These are phyloP conservation scores for Apophysomyces trapeziformis DNA, from an alignment of 371 early-diverging fungal genomes.

Conservation along the genomic window DNA sequence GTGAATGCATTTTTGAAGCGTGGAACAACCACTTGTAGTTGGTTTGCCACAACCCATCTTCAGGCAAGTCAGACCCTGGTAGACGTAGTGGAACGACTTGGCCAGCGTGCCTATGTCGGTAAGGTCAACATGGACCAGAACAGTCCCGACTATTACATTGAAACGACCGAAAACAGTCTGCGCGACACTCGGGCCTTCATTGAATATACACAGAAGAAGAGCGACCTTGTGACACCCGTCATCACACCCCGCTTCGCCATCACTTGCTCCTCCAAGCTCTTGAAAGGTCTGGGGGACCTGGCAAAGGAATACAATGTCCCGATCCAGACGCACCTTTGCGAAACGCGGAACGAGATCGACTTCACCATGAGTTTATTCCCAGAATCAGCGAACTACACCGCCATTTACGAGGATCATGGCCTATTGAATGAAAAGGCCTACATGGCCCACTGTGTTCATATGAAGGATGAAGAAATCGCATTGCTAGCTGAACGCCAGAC, in stretches of 20 bases:
- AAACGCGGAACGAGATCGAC: slow-evolving; percentile 77
- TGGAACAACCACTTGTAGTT: slow-evolving; percentile 89
- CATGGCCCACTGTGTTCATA: slow-evolving; percentile 94
- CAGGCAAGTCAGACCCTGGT: slow-evolving; percentile 73
- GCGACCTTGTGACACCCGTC: slow-evolving; percentile 68
- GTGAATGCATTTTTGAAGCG: slow-evolving; percentile 71
- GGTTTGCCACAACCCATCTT: slow-evolving; percentile 90
- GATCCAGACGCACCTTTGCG: slow-evolving; percentile 86
- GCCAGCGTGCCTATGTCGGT: slow-evolving; percentile 92
- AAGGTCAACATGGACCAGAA: slow-evolving; percentile 96
- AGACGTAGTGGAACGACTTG: slow-evolving; percentile 66
- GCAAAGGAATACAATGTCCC: slow-evolving; percentile 71
- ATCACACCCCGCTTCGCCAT: slow-evolving; percentile 93
- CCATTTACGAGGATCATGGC: slow-evolving; percentile 74
- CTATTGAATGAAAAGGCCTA: slow-evolving; percentile 72
- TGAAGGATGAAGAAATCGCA: slow-evolving; percentile 71
- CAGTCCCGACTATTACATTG: slow-evolving; percentile 75
- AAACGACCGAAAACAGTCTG: slow-evolving; percentile 70
- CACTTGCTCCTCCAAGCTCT: slow-evolving; percentile 71
- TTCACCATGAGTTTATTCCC: slow-evolving; percentile 78
- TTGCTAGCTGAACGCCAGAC: slow-evolving; percentile 63
- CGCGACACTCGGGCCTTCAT: slow-evolving; percentile 74
- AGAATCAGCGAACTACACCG: slow-evolving; percentile 68
- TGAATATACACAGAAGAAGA: slow-evolving; percentile 50
- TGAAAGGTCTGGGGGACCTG: slow-evolving; percentile 72